Conservation (phyloP, 192 early-diverging fungal genomes). For the Physocladia obscura region DNA sequence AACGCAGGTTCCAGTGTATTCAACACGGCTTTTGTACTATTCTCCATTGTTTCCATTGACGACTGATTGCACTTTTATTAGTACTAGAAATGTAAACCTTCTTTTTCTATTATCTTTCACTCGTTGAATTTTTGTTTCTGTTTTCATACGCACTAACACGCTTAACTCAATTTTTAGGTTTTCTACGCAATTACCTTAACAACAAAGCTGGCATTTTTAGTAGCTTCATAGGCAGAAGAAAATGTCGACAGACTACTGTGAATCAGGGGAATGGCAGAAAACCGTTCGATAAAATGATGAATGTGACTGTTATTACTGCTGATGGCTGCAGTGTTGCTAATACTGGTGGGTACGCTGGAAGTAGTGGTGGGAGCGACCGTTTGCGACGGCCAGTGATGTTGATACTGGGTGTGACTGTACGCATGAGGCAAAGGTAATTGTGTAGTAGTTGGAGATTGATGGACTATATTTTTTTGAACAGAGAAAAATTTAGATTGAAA, state of each 20-base stretch:
- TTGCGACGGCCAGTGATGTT: no score
- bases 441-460: not conserved
- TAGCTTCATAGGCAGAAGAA: conserved; percentile 68
- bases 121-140: no score
- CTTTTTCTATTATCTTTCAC: no score
- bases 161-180: no score
- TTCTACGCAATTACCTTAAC: conserved; percentile 48
- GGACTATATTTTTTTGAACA: not conserved
- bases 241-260: conserved; percentile 62
- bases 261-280: conserved; percentile 77
- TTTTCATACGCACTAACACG: no score
- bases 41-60: conserved; percentile 70
- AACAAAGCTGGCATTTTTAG: conserved; percentile 60
- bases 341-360: no score
- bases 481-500: not conserved
- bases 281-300: conserved; percentile 69
- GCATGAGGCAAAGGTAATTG: not conserved
- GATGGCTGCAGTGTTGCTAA: no score
- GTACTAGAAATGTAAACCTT: no score
- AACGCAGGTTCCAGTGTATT: conserved; percentile 71
- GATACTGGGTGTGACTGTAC: no score
- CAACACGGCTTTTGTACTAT: conserved; percentile 68
- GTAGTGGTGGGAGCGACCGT: no score
- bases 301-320: not conserved
- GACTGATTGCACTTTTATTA: no score